Evolutionary conservation across 441 rosid genomes (phyloP).

Genomic region (Syzygium malaccense): DNA sequence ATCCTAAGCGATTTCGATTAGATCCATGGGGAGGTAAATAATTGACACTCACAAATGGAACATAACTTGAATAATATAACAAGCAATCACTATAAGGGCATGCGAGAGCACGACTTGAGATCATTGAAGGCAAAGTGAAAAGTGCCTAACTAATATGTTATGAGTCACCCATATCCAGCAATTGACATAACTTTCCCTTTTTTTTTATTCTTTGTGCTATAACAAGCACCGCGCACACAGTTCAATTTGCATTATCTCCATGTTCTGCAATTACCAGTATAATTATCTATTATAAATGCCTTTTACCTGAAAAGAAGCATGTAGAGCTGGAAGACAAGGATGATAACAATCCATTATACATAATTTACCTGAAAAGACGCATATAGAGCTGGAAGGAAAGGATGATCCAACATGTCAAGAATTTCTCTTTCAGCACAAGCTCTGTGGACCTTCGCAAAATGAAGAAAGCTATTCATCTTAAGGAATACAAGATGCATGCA

Average conservation of each 20-base stretch:
- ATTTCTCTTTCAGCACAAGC: constrained; percentile 97
- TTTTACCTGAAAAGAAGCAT: background rate
- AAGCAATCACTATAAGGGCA: background rate
- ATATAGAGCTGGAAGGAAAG: constrained; percentile 94
- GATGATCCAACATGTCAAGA: constrained; percentile 92
- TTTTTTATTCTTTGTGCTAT: background rate
- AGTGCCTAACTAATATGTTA: background rate
- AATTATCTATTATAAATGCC: background rate
- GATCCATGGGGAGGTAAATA: background rate
- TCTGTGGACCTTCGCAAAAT: constrained; percentile 73
- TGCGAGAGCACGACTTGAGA: background rate
- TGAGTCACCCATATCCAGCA: background rate
- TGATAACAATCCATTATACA: background rate
- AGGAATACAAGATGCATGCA: background rate
- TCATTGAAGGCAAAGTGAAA: background rate
- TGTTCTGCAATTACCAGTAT: background rate
- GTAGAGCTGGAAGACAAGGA: background rate
- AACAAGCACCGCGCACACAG: background rate
- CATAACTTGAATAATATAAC: background rate
- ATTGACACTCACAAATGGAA: background rate
- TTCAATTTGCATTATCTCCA: background rate
- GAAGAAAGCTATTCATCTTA: background rate
- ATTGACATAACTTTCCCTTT: background rate
- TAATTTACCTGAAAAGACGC: constrained; percentile 89
- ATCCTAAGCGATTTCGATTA: background rate